phyloP scores from a whole-genome alignment of 2,329 filamentous ascomycete genomes.

The Talaromyces rugulosus region DNA sequence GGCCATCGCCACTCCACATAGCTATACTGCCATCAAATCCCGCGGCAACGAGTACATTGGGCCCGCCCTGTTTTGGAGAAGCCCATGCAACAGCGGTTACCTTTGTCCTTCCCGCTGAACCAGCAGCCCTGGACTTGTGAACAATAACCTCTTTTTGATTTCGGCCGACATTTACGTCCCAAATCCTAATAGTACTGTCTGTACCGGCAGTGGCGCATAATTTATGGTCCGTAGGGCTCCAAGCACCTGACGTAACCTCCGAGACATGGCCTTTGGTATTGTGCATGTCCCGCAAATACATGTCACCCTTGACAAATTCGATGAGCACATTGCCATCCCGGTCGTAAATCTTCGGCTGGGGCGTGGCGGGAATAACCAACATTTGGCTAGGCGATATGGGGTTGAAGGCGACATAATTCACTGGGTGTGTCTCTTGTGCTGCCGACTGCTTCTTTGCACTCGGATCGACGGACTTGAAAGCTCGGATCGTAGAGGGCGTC shows the following conservation, averaged over 20 bases:
- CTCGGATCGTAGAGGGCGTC: slow-evolving; percentile 88
- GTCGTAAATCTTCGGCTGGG: slow-evolving; percentile 83
- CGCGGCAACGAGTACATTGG: slow-evolving; percentile 72
- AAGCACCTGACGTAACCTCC: slow-evolving; percentile 82
- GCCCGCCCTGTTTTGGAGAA: slow-evolving; percentile 68
- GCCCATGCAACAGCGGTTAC: slow-evolving; percentile 95
- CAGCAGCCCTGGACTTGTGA: slow-evolving; percentile 87
- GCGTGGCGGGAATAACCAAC: slow-evolving; percentile 81
- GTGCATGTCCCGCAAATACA: slow-evolving; percentile 96
- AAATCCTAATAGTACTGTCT: slow-evolving; percentile 92
- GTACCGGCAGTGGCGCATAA: slow-evolving; percentile 86
- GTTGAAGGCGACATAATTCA: slow-evolving; percentile 85
- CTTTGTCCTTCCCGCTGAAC: slow-evolving; percentile 81
- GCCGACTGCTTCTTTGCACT: slow-evolving; percentile 68
- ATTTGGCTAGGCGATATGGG: slow-evolving; percentile 74
- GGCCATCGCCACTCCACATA: slow-evolving; percentile 88
- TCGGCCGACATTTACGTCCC: slow-evolving; percentile 90
- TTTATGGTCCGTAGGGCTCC: slow-evolving; percentile 84
- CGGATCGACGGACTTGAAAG: slow-evolving; percentile 89
- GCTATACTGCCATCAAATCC: slow-evolving; percentile 85
- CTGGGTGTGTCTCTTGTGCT: slow-evolving; percentile 76
- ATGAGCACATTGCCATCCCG: slow-evolving; percentile 81
- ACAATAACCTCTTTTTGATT: slow-evolving; percentile 91
- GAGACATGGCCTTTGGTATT: slow-evolving; percentile 96
- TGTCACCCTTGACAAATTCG: slow-evolving; percentile 95